Base-by-base conservation (phyloP, 2,329 filamentous ascomycete species). In the Colletotrichum shisoi region DNA sequence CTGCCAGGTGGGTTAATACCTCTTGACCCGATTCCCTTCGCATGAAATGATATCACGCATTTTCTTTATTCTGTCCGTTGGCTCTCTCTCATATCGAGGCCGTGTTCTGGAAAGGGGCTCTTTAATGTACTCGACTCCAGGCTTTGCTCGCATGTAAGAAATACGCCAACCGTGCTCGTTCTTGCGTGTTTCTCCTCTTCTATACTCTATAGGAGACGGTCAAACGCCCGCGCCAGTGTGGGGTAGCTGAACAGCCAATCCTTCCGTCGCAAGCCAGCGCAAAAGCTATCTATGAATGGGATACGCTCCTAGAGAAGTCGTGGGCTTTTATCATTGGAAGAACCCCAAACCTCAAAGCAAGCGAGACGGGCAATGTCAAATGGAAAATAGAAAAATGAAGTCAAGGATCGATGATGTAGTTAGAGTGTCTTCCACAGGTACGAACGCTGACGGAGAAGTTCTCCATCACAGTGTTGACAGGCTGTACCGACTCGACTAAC, bases 381-480 rank as follows among this genome's bases (percentile, higher is more conserved):
- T 13, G 40, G 13, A 31, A 40, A 31, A 13, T n/a, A 12, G 24
- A 31, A 42, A 45, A 44, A n/a, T 61, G 9, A 56, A 24, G 39
- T 27, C 37, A 52, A 13, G 6, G 27, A 34, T 34, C 34, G 48
- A 65, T 56, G 49, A 62, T 56, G 49, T 49, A 39, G 8, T 65
- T 56, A 49, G 49, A 49, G 44, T 54, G 56, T 42, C 57, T 54
- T 62, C 49, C 62, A 51, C 49, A 49, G 13, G 40, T 40, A 24
- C 57, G 62, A 56, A 56, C 19, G 27, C 48, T 65, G 57, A 45
- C 42, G 34, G 57, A 40, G 34, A 44, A n/a, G 45, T 46, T 56
- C 62, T 49, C 57, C 49, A 56, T 49, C 42, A 15, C 42, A 34
- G 34, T 27, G 40, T 37, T 49, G 57, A 5, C 46, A 19, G 8